Evolutionary conservation across 2,329 filamentous ascomycete genomes (phyloP).

Genomic region (Grosmannia huntii): DNA sequence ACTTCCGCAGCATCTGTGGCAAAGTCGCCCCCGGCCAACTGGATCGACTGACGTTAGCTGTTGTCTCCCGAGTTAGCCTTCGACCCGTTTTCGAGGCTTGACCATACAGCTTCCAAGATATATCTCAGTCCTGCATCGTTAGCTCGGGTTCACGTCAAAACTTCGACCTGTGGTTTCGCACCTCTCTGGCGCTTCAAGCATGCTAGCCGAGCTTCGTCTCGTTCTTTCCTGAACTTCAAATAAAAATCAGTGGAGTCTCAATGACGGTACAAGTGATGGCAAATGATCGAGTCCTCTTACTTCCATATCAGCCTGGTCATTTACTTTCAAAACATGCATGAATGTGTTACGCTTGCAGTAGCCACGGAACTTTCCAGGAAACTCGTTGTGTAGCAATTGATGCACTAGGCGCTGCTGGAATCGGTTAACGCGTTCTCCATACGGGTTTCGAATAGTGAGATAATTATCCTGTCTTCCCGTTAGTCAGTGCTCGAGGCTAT

Average conservation of each 20-base stretch:
- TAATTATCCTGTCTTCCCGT: background rate
- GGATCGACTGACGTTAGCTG: background rate
- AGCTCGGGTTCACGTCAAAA: background rate
- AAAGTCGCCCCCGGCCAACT: conserved; percentile 18
- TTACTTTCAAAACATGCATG: conserved; percentile 11
- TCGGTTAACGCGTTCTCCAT: conserved; percentile 14
- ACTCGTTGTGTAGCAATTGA: conserved; percentile 15
- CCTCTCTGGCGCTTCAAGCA: conserved; percentile 13
- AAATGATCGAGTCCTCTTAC: background rate
- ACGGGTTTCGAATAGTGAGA: conserved; percentile 13
- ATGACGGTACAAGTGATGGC: no score
- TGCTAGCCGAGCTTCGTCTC: background rate
- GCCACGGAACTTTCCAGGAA: conserved; percentile 9
- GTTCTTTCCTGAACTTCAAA: conserved; percentile 1
- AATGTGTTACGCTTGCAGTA: conserved; percentile 3
- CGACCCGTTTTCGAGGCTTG: background rate
- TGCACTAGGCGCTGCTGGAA: conserved; percentile 17
- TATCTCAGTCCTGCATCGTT: conserved; percentile 11
- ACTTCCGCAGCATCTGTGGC: conserved; percentile 6
- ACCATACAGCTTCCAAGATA: conserved; percentile 20
- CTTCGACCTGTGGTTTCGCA: background rate
- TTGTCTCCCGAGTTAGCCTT: background rate
- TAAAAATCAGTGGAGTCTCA: background rate
- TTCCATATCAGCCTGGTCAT: conserved; percentile 3
- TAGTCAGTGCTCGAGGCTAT: background rate